Base-by-base conservation (phyloP, 371 early-diverging fungal genomes). In the Haplosporangium sp. region DNA sequence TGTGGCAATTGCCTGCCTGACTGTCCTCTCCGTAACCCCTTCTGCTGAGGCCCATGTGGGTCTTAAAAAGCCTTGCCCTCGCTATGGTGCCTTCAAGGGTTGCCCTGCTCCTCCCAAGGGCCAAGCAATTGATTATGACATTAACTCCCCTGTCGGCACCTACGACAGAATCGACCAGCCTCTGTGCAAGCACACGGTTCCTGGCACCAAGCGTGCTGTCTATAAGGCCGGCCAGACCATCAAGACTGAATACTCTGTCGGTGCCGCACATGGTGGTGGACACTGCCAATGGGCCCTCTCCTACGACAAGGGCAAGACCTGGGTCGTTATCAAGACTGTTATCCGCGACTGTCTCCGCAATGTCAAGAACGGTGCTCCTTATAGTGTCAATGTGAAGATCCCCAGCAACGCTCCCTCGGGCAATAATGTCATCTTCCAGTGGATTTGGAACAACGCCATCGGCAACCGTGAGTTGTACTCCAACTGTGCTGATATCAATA, bases 381-480 rank as follows among this genome's bases (percentile, higher is more conserved):
- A 70, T 64, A 46, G 46, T 20, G 67, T 84, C 81, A 18, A 67
- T 36, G 84, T 93, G 42, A 62, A 72, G 21, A 82, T 92, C 56
- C 92, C 93, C 5, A 58, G 60, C 13, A 62, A 69, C 21, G 82
- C 89, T 51, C 91, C 92, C 14, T 59, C 62, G 13, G 77, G 71
- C 50, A 55, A 46, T n/a, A 46, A 67, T 52, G 77, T 59, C 8
- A 67, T 86, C 21, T 86, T 93, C 69, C 82, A 86, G 40, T 93
- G 93, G 93, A 57, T 86, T 18, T 93, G 91, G 91, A 85, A 89
- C 63, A 92, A 91, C 68, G 88, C 89, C 37, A 68, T 81, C 14
- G 92, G 90, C 14, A 86, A 88, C 80, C 88, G 91, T 57, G 93
- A 92, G 81, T 86, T 85, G 52, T 93, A 93, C 83, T 86, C 86